Base-by-base conservation (phyloP, 495 filamentous ascomycete species). In the Trichoderma orchidacearum region DNA sequence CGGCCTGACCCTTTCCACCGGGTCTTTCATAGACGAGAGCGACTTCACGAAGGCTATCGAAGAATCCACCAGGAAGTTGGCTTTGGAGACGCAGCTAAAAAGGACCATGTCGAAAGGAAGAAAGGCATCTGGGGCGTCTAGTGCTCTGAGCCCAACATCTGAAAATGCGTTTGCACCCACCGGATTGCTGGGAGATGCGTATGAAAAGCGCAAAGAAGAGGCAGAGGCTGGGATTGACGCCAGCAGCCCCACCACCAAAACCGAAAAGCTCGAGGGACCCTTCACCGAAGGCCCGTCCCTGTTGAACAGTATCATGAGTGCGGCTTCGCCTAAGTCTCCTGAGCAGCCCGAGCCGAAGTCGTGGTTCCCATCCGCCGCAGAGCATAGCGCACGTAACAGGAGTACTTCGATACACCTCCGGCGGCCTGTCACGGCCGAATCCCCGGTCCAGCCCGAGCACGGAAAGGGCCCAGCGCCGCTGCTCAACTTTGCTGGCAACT, bases 211-310 rank as follows among this genome's bases (percentile, higher is more conserved):
- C 13, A 75, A 70, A 32, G 63, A 60, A 2, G 51, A 64, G 32
- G 50, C 59, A 0, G 8, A 59, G 28, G 7, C 27, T 18, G 17
- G 54, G 54, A 25, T 13, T 45, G 36, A 45, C n/a, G 27, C 9
- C 7, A 55, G 59, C 54, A 58, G 56, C 57, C 48, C 54, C 58
- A 30, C 56, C 31, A 57, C 25, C 8, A 56, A 51, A 57, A 58
- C 35, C 55, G 55, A 66, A 38, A 60, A 60, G 35, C 25, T 48
- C 27, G 56, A 63, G 11, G 62, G 63, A 6, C 67, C 75, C 1
- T 82, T 82, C 59, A 74, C 67, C 23, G 66, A 73, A 13, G 78
- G 79, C 0, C 72, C 75, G 2, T 78, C 64, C 15, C 70, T 81
- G 30, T 59, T 82, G 30, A 82, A 78, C 54, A 56, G 57, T 36